Conservation (phyloP, 2,329 filamentous ascomycete species). For the Ophiostoma quercus region DNA sequence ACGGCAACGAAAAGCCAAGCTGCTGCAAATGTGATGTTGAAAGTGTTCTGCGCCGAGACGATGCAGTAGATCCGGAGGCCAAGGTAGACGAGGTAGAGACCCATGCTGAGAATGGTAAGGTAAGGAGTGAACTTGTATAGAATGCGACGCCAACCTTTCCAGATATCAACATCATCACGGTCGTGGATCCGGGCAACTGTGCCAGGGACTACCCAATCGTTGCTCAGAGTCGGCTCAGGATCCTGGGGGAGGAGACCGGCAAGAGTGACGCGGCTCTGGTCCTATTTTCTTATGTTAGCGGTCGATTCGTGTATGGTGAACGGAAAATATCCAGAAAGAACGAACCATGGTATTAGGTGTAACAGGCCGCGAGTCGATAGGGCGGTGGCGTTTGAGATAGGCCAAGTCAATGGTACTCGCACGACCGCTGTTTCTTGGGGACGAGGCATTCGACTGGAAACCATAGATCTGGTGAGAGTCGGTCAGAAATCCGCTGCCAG, state of each 20-base stretch:
- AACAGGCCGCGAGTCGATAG: constrained; percentile 24
- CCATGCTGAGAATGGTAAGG: constrained; percentile 39
- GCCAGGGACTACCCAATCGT: constrained; percentile 35
- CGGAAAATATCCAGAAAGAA: neutral
- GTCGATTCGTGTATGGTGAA: neutral
- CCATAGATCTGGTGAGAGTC: constrained; percentile 23
- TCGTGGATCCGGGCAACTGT: constrained; percentile 40
- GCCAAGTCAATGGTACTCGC: constrained; percentile 25
- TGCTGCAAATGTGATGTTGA: constrained; percentile 40
- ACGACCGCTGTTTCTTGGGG: constrained; percentile 27
- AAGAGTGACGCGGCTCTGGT: constrained; percentile 42
- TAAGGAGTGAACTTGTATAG: constrained; percentile 38
- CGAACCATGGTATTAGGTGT: constrained; percentile 17
- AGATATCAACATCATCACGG: constrained; percentile 43
- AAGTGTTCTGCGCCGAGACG: constrained; percentile 44
- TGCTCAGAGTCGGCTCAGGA: constrained; percentile 30
- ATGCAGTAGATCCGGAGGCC: constrained; percentile 49
- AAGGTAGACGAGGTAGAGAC: constrained; percentile 47
- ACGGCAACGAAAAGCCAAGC: constrained; percentile 44
- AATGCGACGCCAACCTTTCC: constrained; percentile 42
- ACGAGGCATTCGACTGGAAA: constrained; percentile 24
- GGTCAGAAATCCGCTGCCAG: constrained; percentile 24
- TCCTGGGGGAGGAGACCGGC: constrained; percentile 37
- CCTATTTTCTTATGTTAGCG: constrained; percentile 29
- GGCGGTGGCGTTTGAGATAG: constrained; percentile 24